Percentiles rank a stretch among this genome's conserved stretches.
Conservation (phyloP, 140 eudicot species). For the Eryngium alpinum region DNA sequence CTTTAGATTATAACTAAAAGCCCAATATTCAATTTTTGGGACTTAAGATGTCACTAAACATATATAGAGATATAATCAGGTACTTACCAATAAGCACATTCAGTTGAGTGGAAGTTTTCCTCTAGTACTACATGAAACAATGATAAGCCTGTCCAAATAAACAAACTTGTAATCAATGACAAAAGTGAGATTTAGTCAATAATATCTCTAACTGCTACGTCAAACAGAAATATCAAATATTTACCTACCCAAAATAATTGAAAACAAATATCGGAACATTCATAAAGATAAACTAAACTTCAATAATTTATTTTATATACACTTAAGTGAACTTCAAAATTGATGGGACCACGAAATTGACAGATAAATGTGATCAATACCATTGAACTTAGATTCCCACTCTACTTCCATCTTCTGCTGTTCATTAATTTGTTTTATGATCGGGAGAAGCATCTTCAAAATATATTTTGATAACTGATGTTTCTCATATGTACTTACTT, state of each 20-base stretch:
- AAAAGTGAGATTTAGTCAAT: background rate
- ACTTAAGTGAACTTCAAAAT: background rate
- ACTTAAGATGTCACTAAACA: background rate
- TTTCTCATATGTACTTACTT: too few species aligned
- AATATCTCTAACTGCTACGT: too few species aligned
- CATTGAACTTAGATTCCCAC: slow-evolving; percentile 38
- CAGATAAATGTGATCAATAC: background rate
- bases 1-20: background rate
- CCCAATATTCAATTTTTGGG: too few species aligned
- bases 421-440: slow-evolving; percentile 23
- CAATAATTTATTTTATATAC: background rate
- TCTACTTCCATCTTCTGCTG: slow-evolving; percentile 12
- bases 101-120: background rate
- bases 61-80: background rate
- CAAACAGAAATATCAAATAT: too few species aligned
- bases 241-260: too few species aligned
- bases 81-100: slow-evolving; percentile 6
- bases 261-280: too few species aligned
- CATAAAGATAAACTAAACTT: too few species aligned
- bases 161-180: background rate
- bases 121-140: background rate
- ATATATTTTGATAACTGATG: too few species aligned
- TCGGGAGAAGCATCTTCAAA: slow-evolving; percentile 23
- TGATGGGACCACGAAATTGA: background rate
- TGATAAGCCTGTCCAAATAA: background rate